Evolutionary conservation across 2,329 filamentous ascomycete genomes (phyloP).

Genomic region (Cordyceps javanica): DNA sequence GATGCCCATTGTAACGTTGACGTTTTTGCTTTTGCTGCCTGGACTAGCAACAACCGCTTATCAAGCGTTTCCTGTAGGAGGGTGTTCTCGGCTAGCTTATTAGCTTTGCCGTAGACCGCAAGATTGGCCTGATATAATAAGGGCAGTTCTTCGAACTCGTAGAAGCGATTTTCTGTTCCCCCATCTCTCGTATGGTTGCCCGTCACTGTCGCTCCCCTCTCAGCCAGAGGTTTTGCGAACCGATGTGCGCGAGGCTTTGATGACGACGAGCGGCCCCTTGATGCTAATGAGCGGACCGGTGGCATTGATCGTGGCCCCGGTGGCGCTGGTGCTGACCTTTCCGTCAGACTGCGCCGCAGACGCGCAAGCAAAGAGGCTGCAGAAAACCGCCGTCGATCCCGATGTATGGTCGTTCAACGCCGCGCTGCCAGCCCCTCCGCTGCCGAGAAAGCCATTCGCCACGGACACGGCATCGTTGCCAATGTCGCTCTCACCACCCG

Average conservation of each 20-base stretch:
- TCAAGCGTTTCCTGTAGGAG: too few relatives aligned
- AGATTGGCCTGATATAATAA: too few relatives aligned
- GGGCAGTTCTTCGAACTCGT: too few relatives aligned
- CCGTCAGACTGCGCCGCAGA: not conserved
- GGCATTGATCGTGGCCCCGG: not conserved
- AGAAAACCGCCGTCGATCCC: not conserved
- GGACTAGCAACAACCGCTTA: too few relatives aligned
- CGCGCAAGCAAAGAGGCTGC: constrained; percentile 2
- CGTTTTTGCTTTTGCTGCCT: too few relatives aligned
- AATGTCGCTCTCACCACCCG: not conserved
- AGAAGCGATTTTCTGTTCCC: too few relatives aligned
- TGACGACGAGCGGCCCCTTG: not conserved
- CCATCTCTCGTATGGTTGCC: not conserved
- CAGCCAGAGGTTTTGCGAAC: not conserved
- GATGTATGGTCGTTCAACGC: constrained; percentile 1
- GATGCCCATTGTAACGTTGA: too few relatives aligned
- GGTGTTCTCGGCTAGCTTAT: too few relatives aligned
- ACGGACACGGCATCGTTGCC: constrained; percentile 3
- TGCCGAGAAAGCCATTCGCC: constrained; percentile 5
- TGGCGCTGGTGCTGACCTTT: constrained; percentile 1
- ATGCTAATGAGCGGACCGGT: not conserved
- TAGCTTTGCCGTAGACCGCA: too few relatives aligned
- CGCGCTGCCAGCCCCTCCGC: not conserved
- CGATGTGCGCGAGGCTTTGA: not conserved
- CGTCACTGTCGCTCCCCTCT: too few relatives aligned